Conservation (phyloP, 179 eudicot species). For the Spergularia azorica region DNA sequence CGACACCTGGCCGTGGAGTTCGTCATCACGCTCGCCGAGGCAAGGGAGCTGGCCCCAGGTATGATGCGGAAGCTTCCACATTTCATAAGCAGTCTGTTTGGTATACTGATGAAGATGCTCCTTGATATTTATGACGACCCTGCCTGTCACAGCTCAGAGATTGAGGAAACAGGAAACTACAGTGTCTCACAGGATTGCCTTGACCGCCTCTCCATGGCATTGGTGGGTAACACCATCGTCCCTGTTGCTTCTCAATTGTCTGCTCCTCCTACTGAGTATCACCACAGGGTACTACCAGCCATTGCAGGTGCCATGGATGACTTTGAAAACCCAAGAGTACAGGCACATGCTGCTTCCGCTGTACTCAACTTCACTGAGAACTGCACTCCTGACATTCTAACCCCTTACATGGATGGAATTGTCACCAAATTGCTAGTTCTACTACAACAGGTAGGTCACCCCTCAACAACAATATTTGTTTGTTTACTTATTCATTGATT, state of each 20-base stretch:
- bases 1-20: conserved; percentile 85
- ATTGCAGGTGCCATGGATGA: conserved; percentile 93
- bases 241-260: conserved; percentile 93
- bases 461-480: not conserved
- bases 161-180: conserved; percentile 79
- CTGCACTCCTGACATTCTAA: conserved; percentile 88
- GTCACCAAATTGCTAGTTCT: conserved; percentile 82
- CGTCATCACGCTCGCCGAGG: conserved; percentile 87
- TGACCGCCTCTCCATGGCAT: conserved; percentile 78
- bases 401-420: conserved; percentile 87
- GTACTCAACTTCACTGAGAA: conserved; percentile 93
- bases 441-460: conserved; percentile 34
- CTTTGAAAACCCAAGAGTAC: conserved; percentile 92
- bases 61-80: conserved; percentile 99
- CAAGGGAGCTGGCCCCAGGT: conserved; percentile 93
- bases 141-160: conserved; percentile 74
- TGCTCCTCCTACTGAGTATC: conserved; percentile 69
- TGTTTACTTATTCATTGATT: not conserved
- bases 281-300: conserved; percentile 78
- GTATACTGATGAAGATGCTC: conserved; percentile 78
- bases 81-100: conserved; percentile 75
- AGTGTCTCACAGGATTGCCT: conserved; percentile 93
- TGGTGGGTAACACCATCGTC: conserved; percentile 90
- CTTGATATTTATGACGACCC: conserved; percentile 90
- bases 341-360: conserved; percentile 98